phyloP scores from a whole-genome alignment of 371 early-diverging fungal genomes.

The Basidiobolus heterosporus region DNA sequence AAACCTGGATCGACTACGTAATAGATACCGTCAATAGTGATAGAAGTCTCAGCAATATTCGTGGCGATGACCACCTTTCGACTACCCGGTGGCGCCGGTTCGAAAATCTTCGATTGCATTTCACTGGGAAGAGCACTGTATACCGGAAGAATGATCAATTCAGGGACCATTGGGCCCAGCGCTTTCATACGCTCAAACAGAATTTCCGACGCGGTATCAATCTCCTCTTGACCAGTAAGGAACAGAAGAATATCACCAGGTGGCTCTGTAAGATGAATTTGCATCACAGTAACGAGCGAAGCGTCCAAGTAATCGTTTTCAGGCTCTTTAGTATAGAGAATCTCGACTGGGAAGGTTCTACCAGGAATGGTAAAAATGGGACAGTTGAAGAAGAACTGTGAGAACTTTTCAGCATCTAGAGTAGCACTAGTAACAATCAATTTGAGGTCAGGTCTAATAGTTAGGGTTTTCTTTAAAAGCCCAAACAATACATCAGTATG shows the following conservation, averaged over 20 bases:
- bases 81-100: constrained; percentile 77
- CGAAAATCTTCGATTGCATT: constrained; percentile 87
- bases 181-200: constrained; percentile 90
- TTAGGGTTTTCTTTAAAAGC: constrained; percentile 74
- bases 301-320: constrained; percentile 89
- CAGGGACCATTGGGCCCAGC: constrained; percentile 83
- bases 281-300: constrained; percentile 85
- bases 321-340: constrained; percentile 85
- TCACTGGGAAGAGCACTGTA: constrained; percentile 88
- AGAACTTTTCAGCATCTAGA: constrained; percentile 82
- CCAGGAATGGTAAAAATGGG: constrained; percentile 96
- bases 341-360: constrained; percentile 86
- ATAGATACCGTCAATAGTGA: constrained; percentile 96
- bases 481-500: constrained; percentile 96
- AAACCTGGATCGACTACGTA: constrained; percentile 97
- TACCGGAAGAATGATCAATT: constrained; percentile 82
- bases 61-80: constrained; percentile 96
- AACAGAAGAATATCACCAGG: constrained; percentile 95
- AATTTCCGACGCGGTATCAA: constrained; percentile 83
- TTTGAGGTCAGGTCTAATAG: constrained; percentile 71
- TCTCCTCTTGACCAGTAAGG: constrained; percentile 96
- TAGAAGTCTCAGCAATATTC: constrained; percentile 98
- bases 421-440: constrained; percentile 94
- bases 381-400: constrained; percentile 38
- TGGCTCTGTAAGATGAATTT: constrained; percentile 89